Conservation (phyloP, 768 basidiomycete species). For the Cyclocybe aegerita region DNA sequence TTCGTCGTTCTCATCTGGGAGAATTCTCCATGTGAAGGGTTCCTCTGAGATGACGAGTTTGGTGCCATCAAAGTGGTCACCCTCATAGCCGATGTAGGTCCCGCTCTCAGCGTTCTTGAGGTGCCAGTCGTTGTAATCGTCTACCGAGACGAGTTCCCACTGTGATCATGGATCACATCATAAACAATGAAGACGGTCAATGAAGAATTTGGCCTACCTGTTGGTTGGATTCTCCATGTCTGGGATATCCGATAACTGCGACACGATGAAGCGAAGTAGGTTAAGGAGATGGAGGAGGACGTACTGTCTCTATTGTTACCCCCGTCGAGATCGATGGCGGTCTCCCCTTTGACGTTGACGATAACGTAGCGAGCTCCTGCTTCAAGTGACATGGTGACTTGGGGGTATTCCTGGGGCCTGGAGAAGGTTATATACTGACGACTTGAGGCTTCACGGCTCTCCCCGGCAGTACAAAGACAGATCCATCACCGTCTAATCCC, state of each 20-base stretch:
- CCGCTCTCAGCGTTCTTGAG: slow-evolving; percentile 32
- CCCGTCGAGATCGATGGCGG: slow-evolving; percentile 37
- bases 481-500: too few relatives aligned
- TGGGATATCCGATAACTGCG: slow-evolving; percentile 40
- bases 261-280: slow-evolving; percentile 21
- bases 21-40: slow-evolving; percentile 36
- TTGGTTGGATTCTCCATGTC: slow-evolving; percentile 41
- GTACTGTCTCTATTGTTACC: slow-evolving; percentile 26
- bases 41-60: slow-evolving; percentile 26
- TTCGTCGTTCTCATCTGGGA: slow-evolving; percentile 25
- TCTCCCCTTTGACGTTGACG: slow-evolving; percentile 38
- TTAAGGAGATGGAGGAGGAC: slow-evolving; percentile 12
- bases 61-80: slow-evolving; percentile 24
- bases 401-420: too few relatives aligned
- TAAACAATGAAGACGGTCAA: too few relatives aligned
- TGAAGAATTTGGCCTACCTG: slow-evolving; percentile 22
- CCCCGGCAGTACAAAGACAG: too few relatives aligned
- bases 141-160: slow-evolving; percentile 11
- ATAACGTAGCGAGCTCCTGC: slow-evolving; percentile 32
- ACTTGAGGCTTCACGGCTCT: too few relatives aligned
- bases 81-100: slow-evolving; percentile 29
- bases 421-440: too few relatives aligned
- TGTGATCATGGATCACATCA: neutral
- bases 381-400: neutral
- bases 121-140: slow-evolving; percentile 17